phyloP scores from a whole-genome alignment of 768 basidiomycete species.

The Chalciporus sphaerocephalus region DNA sequence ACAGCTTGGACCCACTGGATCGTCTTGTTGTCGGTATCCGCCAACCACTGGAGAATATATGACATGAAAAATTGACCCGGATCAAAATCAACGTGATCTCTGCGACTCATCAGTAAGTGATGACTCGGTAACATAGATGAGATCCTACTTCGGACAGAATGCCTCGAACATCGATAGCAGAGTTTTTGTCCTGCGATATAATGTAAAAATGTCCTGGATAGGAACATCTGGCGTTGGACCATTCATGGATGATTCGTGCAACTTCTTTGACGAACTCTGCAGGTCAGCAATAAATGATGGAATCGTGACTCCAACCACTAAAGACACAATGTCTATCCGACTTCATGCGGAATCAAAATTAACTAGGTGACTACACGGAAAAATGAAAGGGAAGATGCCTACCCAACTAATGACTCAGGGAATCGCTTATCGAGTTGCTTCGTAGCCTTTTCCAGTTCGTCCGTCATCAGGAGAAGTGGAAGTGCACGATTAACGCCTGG shows the following conservation, averaged over 20 bases:
- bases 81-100: constrained; percentile 60
- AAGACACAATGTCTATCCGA: constrained; percentile 68
- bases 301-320: constrained; percentile 63
- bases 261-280: constrained; percentile 61
- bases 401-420: constrained; percentile 79
- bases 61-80: constrained; percentile 78
- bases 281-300: constrained; percentile 67
- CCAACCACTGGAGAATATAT: constrained; percentile 83
- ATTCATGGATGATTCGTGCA: constrained; percentile 81
- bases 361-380: not conserved
- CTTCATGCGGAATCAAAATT: constrained; percentile 33
- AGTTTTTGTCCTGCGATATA: constrained; percentile 76
- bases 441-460: constrained; percentile 82
- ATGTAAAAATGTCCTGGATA: constrained; percentile 83
- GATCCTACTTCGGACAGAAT: constrained; percentile 71
- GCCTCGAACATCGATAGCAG: constrained; percentile 77
- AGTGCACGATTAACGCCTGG: constrained; percentile 80
- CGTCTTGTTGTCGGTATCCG: constrained; percentile 86
- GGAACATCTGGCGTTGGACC: constrained; percentile 83
- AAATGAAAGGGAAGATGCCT: constrained; percentile 18
- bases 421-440: constrained; percentile 86
- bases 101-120: constrained; percentile 24
- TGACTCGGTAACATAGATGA: not conserved
- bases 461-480: constrained; percentile 78
- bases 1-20: constrained; percentile 92